Conservation (phyloP, 2,329 filamentous ascomycete species). For the Rosellinia necatrix region DNA sequence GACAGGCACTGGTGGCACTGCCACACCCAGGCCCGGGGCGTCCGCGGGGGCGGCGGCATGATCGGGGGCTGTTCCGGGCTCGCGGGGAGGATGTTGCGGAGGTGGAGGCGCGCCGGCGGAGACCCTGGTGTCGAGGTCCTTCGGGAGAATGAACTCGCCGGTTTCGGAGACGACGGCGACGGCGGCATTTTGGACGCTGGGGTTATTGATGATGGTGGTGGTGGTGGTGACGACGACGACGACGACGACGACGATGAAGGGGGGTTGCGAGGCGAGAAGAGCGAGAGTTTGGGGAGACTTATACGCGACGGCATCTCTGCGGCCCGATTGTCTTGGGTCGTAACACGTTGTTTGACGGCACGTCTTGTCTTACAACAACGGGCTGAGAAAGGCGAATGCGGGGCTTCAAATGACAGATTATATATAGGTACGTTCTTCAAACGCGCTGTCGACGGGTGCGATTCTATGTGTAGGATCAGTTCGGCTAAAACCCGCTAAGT, state of each 20-base stretch:
- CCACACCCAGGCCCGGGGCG: slow-evolving; percentile 42
- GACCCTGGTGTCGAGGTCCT: slow-evolving; percentile 24
- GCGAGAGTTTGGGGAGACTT: slow-evolving; percentile 30
- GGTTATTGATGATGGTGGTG: neutral
- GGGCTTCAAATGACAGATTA: no score
- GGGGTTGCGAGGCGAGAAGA: slow-evolving; percentile 28
- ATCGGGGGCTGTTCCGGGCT: slow-evolving; percentile 34
- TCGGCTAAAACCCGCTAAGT: neutral
- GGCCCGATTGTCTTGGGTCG: slow-evolving; percentile 10
- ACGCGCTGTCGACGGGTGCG: no score
- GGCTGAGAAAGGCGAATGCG: neutral
- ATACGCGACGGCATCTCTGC: slow-evolving; percentile 34
- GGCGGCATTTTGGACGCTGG: neutral
- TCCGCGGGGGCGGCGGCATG: slow-evolving; percentile 33
- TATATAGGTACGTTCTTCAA: no score
- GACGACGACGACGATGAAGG: slow-evolving; percentile 10
- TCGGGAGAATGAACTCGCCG: slow-evolving; percentile 7
- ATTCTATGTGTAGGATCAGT: neutral
- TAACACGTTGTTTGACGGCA: slow-evolving; percentile 13
- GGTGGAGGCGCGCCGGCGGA: slow-evolving; percentile 37
- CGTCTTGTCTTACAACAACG: neutral
- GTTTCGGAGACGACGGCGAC: slow-evolving; percentile 4
- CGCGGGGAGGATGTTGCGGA: slow-evolving; percentile 36
- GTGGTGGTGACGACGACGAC: neutral
- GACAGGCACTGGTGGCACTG: slow-evolving; percentile 42